A percentile compares a stretch with the other conserved stretches of the same genome.
These are phyloP conservation scores for Borealophlyctis nickersoniae DNA, from an alignment of 192 early-diverging fungal genomes.

Conservation along the genomic window DNA sequence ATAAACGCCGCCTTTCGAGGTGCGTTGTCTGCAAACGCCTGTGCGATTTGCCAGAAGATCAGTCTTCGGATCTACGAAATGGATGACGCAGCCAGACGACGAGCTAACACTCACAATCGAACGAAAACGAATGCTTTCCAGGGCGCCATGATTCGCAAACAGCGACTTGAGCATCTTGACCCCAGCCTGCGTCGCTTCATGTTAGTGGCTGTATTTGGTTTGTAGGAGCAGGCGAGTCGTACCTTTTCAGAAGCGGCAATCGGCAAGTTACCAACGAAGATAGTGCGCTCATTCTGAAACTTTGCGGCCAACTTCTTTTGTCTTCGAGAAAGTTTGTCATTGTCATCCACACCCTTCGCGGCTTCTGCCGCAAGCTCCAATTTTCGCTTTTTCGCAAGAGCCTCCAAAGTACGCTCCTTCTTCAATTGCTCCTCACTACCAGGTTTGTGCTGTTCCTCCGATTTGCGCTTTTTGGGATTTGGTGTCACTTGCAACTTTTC, in stretches of 20 bases:
- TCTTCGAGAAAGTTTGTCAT: neutral
- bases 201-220: too few species aligned
- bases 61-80: too few species aligned
- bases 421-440: neutral
- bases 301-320: neutral
- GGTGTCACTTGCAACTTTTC: too few species aligned
- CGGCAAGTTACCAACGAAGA: conserved; percentile 92
- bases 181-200: too few species aligned
- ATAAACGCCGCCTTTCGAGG: conserved; percentile 83
- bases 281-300: conserved; percentile 60
- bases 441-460: neutral
- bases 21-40: conserved; percentile 60
- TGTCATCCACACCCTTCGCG: neutral
- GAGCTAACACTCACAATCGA: conserved; percentile 63
- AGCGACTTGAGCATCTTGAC: conserved; percentile 67
- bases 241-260: conserved; percentile 63
- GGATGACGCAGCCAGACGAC: neutral
- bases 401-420: neutral
- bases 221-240: too few species aligned
- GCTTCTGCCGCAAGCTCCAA: neutral
- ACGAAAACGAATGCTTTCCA: conserved; percentile 88
- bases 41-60: conserved; percentile 19
- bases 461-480: neutral
- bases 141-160: conserved; percentile 64
- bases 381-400: neutral